Evolutionary conservation across 1,284 basidiomycete species (phyloP).

Genomic region (Ceratobasidium sp.): DNA sequence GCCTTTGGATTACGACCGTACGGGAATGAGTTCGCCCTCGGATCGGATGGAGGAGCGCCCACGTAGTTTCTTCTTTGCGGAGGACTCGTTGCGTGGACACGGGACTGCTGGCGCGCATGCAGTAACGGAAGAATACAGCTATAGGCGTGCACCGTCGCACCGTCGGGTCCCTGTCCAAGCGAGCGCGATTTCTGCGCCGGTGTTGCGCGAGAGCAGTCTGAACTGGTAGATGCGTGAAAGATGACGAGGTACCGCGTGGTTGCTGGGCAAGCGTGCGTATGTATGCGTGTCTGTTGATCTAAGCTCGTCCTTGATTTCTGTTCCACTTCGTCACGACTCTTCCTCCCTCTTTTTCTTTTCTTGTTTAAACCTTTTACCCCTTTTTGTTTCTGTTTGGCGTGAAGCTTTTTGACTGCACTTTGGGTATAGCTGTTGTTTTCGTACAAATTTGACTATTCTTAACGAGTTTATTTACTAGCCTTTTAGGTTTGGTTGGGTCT

Average conservation of each 20-base stretch:
- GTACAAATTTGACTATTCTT: constrained; percentile 30
- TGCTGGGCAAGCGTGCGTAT: too few relatives aligned
- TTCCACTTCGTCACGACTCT: neutral
- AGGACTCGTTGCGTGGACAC: constrained; percentile 76
- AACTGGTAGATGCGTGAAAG: constrained; percentile 67
- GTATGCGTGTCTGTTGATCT: too few relatives aligned
- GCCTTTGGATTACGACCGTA: constrained; percentile 64
- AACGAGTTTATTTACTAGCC: constrained; percentile 23
- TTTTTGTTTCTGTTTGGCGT: constrained; percentile 1
- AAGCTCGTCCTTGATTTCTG: neutral
- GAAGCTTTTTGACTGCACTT: constrained; percentile 6
- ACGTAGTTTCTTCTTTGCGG: constrained; percentile 84
- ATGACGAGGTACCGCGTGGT: neutral
- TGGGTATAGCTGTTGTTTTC: constrained; percentile 24
- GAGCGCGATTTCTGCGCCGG: constrained; percentile 72
- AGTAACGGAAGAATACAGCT: constrained; percentile 53
- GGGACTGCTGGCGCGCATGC: constrained; percentile 53
- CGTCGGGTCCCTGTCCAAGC: constrained; percentile 68
- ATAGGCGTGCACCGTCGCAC: constrained; percentile 58
- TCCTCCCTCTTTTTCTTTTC: constrained; percentile 9
- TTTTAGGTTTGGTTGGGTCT: constrained; percentile 13
- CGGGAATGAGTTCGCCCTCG: constrained; percentile 58
- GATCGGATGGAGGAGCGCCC: constrained; percentile 59
- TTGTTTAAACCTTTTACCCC: neutral
- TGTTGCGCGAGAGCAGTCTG: constrained; percentile 77